Evolutionary conservation across 1,284 basidiomycete genomes (phyloP), one percentile per base, ranked within the genome.

Genomic region (Thelephora terrestris): DNA sequence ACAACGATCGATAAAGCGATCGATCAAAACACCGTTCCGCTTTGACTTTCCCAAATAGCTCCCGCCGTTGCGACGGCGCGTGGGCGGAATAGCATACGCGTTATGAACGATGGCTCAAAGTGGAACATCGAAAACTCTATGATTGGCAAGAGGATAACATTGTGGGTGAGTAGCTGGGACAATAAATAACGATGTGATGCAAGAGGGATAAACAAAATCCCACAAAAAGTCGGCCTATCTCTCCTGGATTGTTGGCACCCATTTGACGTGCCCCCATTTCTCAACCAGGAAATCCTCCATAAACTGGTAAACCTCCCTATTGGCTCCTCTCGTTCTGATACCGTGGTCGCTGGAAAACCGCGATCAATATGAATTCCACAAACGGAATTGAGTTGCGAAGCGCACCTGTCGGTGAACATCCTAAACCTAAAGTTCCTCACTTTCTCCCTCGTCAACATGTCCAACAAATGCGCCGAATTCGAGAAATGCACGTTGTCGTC

Each of bases 401-500:
- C 75, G 53, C 54, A 87, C 85, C 88, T 91, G 65, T 99, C 95
- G 23, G 91, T 91, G 67, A 98, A 99, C 87, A 96, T 91, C 60
- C 94, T 78, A 67, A 97, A 96, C 58, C 84, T 73, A 69, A 86
- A 98, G 36, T 78, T 78, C 53, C 87, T 73, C 32, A 97, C 78
- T 48, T 81, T 70, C 17, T 73, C 78, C 57, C 73, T 71, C 0
- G 92, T 97, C 55, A 99, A 76, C 78, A 94, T 89, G 64, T 98
- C 95, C 43, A 98, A 67, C 57, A 98, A 61, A 57, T 89, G 87
- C 4, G 92, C 93, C 49, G 86, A 85, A 67, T 98, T 95, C 35
- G 85, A 79, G 58, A 81, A 94, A 64, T 98, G 95, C 34, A 96
- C 89, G 60, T 97, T 97, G 62, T 96, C 93, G 64, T 97, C 93